Conservation (phyloP, 1,284 basidiomycete species). For the Sporisorium exsertum region DNA sequence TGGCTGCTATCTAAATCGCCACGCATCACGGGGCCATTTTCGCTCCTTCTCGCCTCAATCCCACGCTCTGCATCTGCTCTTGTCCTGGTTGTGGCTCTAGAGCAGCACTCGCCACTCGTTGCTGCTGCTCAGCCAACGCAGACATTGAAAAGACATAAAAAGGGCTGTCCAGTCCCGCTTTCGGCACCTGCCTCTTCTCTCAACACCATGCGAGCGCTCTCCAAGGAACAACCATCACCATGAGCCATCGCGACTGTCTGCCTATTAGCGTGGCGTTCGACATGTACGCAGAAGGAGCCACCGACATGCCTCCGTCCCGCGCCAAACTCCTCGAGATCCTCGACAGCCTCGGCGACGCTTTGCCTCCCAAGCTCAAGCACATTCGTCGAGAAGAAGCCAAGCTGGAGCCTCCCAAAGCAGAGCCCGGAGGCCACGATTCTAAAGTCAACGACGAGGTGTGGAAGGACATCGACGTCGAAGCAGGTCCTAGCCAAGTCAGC, state of each 20-base stretch:
- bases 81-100: not conserved
- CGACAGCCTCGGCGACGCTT: slow-evolving; percentile 11
- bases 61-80: not conserved
- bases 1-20: slow-evolving; percentile 11
- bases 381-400: slow-evolving; percentile 13
- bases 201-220: not conserved
- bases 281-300: slow-evolving; percentile 10
- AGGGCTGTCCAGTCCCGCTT: not conserved
- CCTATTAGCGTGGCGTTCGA: slow-evolving; percentile 8
- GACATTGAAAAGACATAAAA: not conserved
- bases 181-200: not conserved
- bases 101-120: not conserved
- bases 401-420: not conserved
- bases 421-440: not conserved
- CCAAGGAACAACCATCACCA: not conserved
- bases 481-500: slow-evolving; percentile 18
- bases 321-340: slow-evolving; percentile 19
- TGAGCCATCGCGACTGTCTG: not conserved
- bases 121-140: not conserved
- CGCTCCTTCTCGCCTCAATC: not conserved
- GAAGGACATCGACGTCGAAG: not conserved
- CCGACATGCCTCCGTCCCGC: slow-evolving; percentile 16
- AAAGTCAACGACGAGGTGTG: not conserved
- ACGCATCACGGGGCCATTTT: slow-evolving; percentile 10
- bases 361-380: slow-evolving; percentile 18